A percentile compares a stretch with the other conserved stretches of the same genome.
These are phyloP conservation scores for Aspergillus novofumigatus DNA, from an alignment of 2,329 filamentous ascomycete species.

Conservation along the genomic window DNA sequence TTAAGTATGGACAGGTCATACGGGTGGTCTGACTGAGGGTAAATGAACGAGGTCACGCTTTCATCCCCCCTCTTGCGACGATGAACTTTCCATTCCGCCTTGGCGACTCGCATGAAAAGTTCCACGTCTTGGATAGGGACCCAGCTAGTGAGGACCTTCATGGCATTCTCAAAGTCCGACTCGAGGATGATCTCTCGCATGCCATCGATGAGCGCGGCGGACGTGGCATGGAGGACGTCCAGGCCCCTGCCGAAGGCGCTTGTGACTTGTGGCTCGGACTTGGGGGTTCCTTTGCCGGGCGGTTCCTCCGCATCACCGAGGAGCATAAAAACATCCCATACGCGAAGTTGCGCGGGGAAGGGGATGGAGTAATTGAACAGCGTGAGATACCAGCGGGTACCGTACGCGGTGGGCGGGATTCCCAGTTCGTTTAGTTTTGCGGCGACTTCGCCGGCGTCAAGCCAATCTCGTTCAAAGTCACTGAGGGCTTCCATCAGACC, in stretches of 20 bases:
- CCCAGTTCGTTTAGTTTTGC: slow-evolving; percentile 70
- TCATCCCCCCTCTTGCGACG: slow-evolving; percentile 43
- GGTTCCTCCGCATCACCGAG: slow-evolving; percentile 67
- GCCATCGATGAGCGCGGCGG: slow-evolving; percentile 84
- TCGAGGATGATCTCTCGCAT: slow-evolving; percentile 83
- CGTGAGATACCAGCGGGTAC: slow-evolving; percentile 94
- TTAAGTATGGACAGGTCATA: not conserved
- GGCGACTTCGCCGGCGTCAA: slow-evolving; percentile 71
- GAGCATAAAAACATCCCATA: slow-evolving; percentile 98
- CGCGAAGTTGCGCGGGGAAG: slow-evolving; percentile 85
- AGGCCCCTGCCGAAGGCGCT: slow-evolving; percentile 60
- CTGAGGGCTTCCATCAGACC: slow-evolving; percentile 81
- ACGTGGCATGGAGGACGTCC: slow-evolving; percentile 84
- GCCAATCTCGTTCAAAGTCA: slow-evolving; percentile 82
- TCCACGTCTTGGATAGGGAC: slow-evolving; percentile 93
- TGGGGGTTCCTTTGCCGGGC: slow-evolving; percentile 21
- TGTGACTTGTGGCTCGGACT: slow-evolving; percentile 19
- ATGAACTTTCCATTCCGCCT: slow-evolving; percentile 76
- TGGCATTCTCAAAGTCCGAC: slow-evolving; percentile 93
- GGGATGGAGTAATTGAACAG: slow-evolving; percentile 96
- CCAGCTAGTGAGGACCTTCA: slow-evolving; percentile 94
- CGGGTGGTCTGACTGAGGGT: not conserved
- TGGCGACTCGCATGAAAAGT: slow-evolving; percentile 82
- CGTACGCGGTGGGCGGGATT: slow-evolving; percentile 88
- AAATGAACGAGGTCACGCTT: not conserved